Evolutionary conservation across 441 rosid species (phyloP).

Genomic region (Gossypium lobatum): DNA sequence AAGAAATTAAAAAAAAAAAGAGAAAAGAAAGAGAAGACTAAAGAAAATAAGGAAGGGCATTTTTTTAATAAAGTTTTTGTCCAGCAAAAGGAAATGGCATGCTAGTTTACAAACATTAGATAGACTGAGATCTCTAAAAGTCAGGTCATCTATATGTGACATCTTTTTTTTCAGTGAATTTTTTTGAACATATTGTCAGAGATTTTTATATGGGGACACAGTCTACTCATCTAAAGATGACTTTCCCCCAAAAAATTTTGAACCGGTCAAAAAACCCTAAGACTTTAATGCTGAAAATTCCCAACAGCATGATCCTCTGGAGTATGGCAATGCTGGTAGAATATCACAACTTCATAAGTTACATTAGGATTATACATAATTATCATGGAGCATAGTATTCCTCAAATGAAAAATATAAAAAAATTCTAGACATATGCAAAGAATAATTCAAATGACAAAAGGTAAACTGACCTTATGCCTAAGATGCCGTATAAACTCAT

Average conservation of each 20-base stretch:
- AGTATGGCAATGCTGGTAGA: not conserved
- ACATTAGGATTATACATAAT: not conserved
- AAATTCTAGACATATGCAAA: not conserved
- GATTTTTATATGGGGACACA: not conserved
- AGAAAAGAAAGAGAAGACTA: not conserved
- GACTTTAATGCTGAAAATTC: not conserved
- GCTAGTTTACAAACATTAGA: not conserved
- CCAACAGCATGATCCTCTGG: not conserved
- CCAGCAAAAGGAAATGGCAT: not conserved
- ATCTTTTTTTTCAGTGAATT: not conserved
- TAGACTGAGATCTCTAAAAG: not conserved
- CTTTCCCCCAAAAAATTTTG: not conserved
- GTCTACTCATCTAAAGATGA: not conserved
- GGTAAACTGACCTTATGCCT: constrained; percentile 71
- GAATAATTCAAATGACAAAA: not conserved
- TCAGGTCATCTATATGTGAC: not conserved
- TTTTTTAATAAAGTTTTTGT: not conserved
- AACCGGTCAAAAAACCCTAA: not conserved
- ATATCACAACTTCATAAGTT: not conserved
- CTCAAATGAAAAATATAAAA: not conserved
- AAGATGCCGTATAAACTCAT: constrained; percentile 59
- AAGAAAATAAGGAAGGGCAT: not conserved
- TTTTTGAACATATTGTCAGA: not conserved
- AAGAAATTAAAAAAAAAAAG: no score
- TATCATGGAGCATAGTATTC: not conserved